Conservation (phyloP, 805 yeast genomes). For the Saturnispora gosingensis region DNA sequence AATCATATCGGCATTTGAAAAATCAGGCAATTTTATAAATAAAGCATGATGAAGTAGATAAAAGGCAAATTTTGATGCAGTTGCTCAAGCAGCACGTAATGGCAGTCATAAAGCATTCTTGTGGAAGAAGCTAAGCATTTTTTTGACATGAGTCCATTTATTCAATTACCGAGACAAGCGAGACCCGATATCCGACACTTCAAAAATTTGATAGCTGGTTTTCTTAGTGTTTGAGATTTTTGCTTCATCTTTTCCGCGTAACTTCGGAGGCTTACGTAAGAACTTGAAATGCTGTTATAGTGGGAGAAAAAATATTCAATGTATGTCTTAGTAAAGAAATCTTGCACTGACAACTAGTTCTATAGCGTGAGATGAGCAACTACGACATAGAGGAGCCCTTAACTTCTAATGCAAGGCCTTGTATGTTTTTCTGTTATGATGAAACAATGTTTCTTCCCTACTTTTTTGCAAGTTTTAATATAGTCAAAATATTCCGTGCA, state of each 20-base stretch:
- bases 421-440: slow-evolving; percentile 24
- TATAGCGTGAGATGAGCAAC: slow-evolving; percentile 15
- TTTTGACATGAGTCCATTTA: too few species aligned
- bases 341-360: not conserved
- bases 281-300: not conserved
- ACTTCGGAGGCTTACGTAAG: not conserved
- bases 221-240: not conserved
- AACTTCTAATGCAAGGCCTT: slow-evolving; percentile 68
- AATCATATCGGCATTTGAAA: not conserved
- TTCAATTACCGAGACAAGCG: too few species aligned
- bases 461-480: not conserved
- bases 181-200: not conserved
- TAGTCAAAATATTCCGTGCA: too few species aligned
- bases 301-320: not conserved
- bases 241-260: not conserved
- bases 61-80: too few species aligned
- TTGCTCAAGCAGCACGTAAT: too few species aligned
- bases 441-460: not conserved
- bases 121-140: too few species aligned
- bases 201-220: not conserved
- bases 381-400: slow-evolving; percentile 58
- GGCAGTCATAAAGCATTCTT: too few species aligned
- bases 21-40: not conserved
- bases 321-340: not conserved
- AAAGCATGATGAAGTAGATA: too few species aligned